phyloP scores from a whole-genome alignment of 2,329 filamentous ascomycete species.

The Trichoderma sp. region DNA sequence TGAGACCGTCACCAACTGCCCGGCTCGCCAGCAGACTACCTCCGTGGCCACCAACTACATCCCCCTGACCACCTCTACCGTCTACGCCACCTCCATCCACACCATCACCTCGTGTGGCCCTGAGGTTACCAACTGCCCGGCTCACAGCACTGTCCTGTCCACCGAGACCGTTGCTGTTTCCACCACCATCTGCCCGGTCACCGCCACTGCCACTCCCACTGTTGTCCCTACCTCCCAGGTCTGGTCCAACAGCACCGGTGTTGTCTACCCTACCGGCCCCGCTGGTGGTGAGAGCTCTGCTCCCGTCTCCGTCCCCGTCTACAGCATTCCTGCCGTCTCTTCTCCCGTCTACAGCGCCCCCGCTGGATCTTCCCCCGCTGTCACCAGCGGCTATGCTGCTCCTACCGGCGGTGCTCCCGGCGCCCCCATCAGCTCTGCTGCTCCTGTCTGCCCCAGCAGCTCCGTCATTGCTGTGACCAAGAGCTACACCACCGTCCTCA shows the following conservation, averaged over 20 bases:
- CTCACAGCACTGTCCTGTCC: conserved; percentile 38
- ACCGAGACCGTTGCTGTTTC: conserved; percentile 43
- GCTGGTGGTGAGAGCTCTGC: background rate
- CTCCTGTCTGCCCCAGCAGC: conserved; percentile 33
- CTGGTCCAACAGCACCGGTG: conserved; percentile 28
- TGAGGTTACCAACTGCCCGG: conserved; percentile 64
- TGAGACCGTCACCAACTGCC: conserved; percentile 63
- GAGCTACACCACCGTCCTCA: conserved; percentile 57
- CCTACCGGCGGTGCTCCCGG: conserved; percentile 15
- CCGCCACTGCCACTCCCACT: conserved; percentile 33
- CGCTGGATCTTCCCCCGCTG: conserved; percentile 1
- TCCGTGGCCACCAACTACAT: conserved; percentile 41
- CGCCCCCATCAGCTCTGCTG: conserved; percentile 10
- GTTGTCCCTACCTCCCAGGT: conserved; percentile 25
- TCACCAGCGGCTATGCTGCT: conserved; percentile 23
- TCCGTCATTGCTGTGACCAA: conserved; percentile 56
- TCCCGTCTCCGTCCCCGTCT: conserved; percentile 41
- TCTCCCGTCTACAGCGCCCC: conserved; percentile 28
- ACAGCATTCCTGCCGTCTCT: conserved; percentile 53
- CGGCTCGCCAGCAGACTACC: conserved; percentile 43
- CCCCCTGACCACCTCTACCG: conserved; percentile 52
- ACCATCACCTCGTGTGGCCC: conserved; percentile 64
- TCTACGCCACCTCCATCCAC: conserved; percentile 59
- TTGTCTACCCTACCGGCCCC: conserved; percentile 18
- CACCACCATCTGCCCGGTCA: conserved; percentile 44